Evolutionary conservation across 2,329 filamentous ascomycete species (phyloP), one percentile per base, ranked within the genome.

Genomic region (Neonectria magnoliae): DNA sequence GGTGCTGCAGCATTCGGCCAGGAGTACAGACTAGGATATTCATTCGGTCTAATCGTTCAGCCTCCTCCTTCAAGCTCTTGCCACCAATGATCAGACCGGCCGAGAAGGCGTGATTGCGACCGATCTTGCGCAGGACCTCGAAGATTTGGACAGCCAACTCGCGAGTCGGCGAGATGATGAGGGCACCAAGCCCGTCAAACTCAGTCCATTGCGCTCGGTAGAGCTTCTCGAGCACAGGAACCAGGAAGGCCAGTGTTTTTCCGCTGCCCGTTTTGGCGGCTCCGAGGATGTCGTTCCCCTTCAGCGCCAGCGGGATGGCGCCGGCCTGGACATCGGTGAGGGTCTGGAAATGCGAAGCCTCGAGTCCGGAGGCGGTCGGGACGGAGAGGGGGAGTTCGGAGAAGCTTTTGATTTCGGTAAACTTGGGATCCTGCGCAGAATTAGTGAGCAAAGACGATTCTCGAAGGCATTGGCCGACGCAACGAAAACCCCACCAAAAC

Each of bases 101-200:
- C 1, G 95, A 97, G 78, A 98, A 98, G 65, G 88, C 85, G 78
- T 99, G 95, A 62, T 95, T 90, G 61, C 93, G 88, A 48, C 96
- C 96, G 62, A 99, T 88, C 78, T 97, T 97, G 66, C 93, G 87
- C 73, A 99, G 81, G 0, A 98, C 95, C 62, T 98, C 92, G 76
- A 98, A 99, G 66, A 97, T 99, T 79, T 99, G 96, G 42, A 97
- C 96, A 0, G 96, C 95, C 60, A 99, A 85, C 81, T 99, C 96
- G 75, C 96, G 91, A 8, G 96, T 99, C 1, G 96, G 96, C 1
- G 94, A 95, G 58, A 99, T 90, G 69, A 99, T 93, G 68, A 99
- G 86, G 5, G 96, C 96, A 9, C 95, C 95, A 31, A 99, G 84
- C 1, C 96, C 96, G 80, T 99, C 96, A 72, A 90, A 87, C 73